These are phyloP conservation scores for Yamadazyma trypodendri DNA, from an alignment of 1,139 yeast species.

Conservation along the genomic window DNA sequence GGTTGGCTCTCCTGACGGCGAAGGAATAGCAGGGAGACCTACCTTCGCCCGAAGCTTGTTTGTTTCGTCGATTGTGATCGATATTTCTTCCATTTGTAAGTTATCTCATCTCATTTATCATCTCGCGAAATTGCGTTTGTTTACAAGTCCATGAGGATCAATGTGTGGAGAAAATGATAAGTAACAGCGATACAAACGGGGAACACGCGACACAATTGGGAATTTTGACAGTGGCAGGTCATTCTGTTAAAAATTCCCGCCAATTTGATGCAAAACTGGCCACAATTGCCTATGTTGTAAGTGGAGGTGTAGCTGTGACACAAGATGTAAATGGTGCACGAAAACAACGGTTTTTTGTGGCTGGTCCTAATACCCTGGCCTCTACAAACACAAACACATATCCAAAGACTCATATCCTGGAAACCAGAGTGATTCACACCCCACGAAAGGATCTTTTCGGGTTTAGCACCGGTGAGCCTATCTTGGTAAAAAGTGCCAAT, in stretches of 20 bases:
- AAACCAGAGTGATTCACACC: too few species aligned
- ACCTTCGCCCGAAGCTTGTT: slow-evolving; percentile 32
- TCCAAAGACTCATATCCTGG: too few species aligned
- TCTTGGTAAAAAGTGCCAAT: slow-evolving; percentile 18
- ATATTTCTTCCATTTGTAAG: slow-evolving; percentile 22
- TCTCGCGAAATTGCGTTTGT: neutral
- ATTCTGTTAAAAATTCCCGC: slow-evolving; percentile 27
- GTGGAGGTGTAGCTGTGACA: slow-evolving; percentile 63
- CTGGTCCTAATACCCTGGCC: too few species aligned
- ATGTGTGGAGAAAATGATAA: neutral
- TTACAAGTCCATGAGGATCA: too few species aligned
- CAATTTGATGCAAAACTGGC: slow-evolving; percentile 42
- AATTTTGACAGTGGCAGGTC: slow-evolving; percentile 18
- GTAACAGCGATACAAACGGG: too few species aligned
- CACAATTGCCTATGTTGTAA: slow-evolving; percentile 58
- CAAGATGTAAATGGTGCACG: too few species aligned
- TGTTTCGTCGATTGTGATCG: slow-evolving; percentile 38
- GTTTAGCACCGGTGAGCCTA: slow-evolving; percentile 29
- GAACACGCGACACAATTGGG: too few species aligned
- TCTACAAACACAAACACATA: too few species aligned
- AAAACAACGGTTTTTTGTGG: slow-evolving; percentile 52
- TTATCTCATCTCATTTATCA: too few species aligned
- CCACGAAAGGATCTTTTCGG: slow-evolving; percentile 33
- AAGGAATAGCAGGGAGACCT: slow-evolving; percentile 32
- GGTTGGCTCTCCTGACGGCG: slow-evolving; percentile 1